A percentile compares a stretch with the other conserved stretches of the same genome.
Conservation (phyloP, 164 flowering plant species). For the Vitis vinifera region ASM3070453v1 NC_081817.1:28698501-28699000, state of each 20-base stretch:
- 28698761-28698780: slow-evolving; percentile 27
- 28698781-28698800: slow-evolving; percentile 31
- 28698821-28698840: slow-evolving; percentile 28
- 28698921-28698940: slow-evolving; percentile 35
- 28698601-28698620: slow-evolving; percentile 15
- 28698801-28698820: slow-evolving; percentile 22
- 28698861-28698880: slow-evolving; percentile 28
- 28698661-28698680: slow-evolving; percentile 23
- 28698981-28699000: slow-evolving; percentile 28
- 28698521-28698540: slow-evolving; percentile 21
- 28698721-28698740: slow-evolving; percentile 32
- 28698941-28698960: slow-evolving; percentile 30
- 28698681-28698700: slow-evolving; percentile 27
- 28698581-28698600: slow-evolving; percentile 8
- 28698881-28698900: slow-evolving; percentile 32
- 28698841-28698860: slow-evolving; percentile 27
- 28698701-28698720: slow-evolving; percentile 31
- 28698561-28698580: slow-evolving; percentile 24
- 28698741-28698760: slow-evolving; percentile 28
- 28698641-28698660: slow-evolving; percentile 15
- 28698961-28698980: slow-evolving; percentile 36
- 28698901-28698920: slow-evolving; percentile 27
- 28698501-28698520: slow-evolving; percentile 27
- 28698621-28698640: slow-evolving; percentile 10
- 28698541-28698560: slow-evolving; percentile 22